phyloP scores from a whole-genome alignment of 2,329 filamentous ascomycete genomes.

The Orbilia quercus region DNA sequence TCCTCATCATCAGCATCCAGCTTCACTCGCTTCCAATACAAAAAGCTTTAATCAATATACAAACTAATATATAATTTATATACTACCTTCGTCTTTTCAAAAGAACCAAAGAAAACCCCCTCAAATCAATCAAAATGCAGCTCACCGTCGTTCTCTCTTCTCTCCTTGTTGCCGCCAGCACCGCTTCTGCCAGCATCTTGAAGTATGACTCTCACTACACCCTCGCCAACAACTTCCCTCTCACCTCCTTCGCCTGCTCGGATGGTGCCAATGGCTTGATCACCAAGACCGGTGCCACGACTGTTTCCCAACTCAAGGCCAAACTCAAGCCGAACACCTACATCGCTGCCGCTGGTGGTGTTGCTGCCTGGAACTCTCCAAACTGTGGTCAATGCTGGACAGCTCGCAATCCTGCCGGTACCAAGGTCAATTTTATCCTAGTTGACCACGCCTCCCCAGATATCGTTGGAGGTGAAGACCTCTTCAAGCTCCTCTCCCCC shows the following conservation, averaged over 20 bases:
- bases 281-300: slow-evolving; percentile 16
- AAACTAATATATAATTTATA: slow-evolving; percentile 17
- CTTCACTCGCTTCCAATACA: not conserved
- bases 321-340: slow-evolving; percentile 57
- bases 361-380: slow-evolving; percentile 69
- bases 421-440: slow-evolving; percentile 8
- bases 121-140: slow-evolving; percentile 46
- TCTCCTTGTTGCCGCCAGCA: slow-evolving; percentile 30
- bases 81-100: slow-evolving; percentile 20
- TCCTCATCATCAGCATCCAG: slow-evolving; percentile 29
- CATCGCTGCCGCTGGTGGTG: slow-evolving; percentile 68
- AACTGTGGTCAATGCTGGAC: slow-evolving; percentile 72
- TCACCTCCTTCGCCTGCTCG: slow-evolving; percentile 39
- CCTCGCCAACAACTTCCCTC: slow-evolving; percentile 6
- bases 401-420: slow-evolving; percentile 60
- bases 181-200: slow-evolving; percentile 23
- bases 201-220: slow-evolving; percentile 33
- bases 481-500: slow-evolving; percentile 12
- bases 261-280: slow-evolving; percentile 37
- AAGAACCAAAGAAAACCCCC: slow-evolving; percentile 19
- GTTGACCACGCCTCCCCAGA: slow-evolving; percentile 11
- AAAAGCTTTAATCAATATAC: slow-evolving; percentile 17
- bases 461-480: slow-evolving; percentile 21
- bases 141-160: slow-evolving; percentile 20
- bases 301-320: slow-evolving; percentile 8